Conservation (phyloP, 202 grass and related monocot species). For the Musa balbisiana region DNA sequence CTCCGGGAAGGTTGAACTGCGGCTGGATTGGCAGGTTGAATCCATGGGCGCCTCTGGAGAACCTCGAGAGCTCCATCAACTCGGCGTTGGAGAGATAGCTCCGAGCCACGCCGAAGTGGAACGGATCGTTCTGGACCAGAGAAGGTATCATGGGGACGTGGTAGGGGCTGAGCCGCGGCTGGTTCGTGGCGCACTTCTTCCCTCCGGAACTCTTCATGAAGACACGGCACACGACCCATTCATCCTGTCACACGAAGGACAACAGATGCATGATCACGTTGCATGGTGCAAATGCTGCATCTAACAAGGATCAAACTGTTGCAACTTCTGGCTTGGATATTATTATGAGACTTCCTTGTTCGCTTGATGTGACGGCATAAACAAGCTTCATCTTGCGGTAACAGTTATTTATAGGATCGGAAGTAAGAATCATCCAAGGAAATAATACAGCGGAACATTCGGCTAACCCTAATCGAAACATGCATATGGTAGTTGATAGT, state of each 20-base stretch:
- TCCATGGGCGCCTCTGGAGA: conserved; percentile 19
- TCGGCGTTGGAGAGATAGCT: conserved; percentile 40
- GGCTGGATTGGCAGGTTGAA: conserved; percentile 77
- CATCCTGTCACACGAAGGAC: conserved; percentile 32
- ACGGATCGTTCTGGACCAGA: conserved; percentile 26
- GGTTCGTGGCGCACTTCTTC: conserved; percentile 78
- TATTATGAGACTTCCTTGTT: too few species aligned
- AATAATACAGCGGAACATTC: too few species aligned
- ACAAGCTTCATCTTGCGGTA: too few species aligned
- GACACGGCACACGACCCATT: conserved; percentile 75
- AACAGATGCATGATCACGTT: neutral
- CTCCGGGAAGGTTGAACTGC: conserved; percentile 21
- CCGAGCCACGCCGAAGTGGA: neutral
- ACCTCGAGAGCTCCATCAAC: conserved; percentile 48
- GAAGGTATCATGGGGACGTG: conserved; percentile 46
- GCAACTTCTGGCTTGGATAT: too few species aligned
- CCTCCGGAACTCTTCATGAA: conserved; percentile 49
- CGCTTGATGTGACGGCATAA: too few species aligned
- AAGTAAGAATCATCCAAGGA: too few species aligned
- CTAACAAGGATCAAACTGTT: too few species aligned
- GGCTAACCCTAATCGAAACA: too few species aligned
- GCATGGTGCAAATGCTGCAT: too few species aligned
- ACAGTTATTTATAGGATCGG: too few species aligned
- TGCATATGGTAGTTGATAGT: neutral
- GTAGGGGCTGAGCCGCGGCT: conserved; percentile 55